Conservation (phyloP, 495 filamentous ascomycete genomes). For the Annulohypoxylon moriforme region DNA sequence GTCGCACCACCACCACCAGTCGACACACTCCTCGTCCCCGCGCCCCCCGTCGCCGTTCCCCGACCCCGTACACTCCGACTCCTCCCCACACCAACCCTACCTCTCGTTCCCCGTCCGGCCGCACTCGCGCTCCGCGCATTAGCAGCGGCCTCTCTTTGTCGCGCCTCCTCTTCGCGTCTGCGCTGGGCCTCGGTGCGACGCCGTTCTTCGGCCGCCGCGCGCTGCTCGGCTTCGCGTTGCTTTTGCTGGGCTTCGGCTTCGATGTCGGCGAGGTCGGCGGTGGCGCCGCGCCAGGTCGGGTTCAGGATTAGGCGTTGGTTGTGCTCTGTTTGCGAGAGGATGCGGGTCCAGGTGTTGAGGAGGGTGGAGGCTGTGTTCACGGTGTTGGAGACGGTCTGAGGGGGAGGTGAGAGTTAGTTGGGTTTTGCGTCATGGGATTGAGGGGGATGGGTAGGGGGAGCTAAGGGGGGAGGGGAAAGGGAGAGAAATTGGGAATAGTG, state of each 20-base stretch:
- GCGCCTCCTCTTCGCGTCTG: constrained; percentile 79
- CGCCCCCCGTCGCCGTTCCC: constrained; percentile 2
- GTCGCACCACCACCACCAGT: constrained; percentile 10
- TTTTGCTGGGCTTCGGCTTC: constrained; percentile 79
- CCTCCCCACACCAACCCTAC: not conserved
- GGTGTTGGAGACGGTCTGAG: constrained; percentile 84
- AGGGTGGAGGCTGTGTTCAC: constrained; percentile 89
- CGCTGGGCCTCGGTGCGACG: constrained; percentile 76
- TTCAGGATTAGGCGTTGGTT: constrained; percentile 93
- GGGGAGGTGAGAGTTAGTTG: constrained; percentile 6
- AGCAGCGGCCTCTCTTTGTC: constrained; percentile 60
- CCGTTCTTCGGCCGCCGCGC: constrained; percentile 77
- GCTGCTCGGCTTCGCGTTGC: constrained; percentile 78
- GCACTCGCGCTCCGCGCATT: constrained; percentile 40
- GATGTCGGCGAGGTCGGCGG: constrained; percentile 81
- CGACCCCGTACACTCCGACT: constrained; percentile 43
- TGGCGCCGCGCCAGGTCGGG: constrained; percentile 88
- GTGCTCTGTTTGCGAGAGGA: constrained; percentile 95
- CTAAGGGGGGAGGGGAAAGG: not conserved
- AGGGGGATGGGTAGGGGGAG: constrained; percentile 3
- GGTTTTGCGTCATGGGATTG: constrained; percentile 2
- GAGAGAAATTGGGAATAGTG: constrained; percentile 10
- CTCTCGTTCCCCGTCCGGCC: constrained; percentile 31
- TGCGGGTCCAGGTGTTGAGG: constrained; percentile 95
- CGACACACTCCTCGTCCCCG: constrained; percentile 19